Evolutionary conservation across 2,329 filamentous ascomycete genomes (phyloP), one percentile per base, ranked within the genome.

Genomic region (Thielaviopsis populi): DNA sequence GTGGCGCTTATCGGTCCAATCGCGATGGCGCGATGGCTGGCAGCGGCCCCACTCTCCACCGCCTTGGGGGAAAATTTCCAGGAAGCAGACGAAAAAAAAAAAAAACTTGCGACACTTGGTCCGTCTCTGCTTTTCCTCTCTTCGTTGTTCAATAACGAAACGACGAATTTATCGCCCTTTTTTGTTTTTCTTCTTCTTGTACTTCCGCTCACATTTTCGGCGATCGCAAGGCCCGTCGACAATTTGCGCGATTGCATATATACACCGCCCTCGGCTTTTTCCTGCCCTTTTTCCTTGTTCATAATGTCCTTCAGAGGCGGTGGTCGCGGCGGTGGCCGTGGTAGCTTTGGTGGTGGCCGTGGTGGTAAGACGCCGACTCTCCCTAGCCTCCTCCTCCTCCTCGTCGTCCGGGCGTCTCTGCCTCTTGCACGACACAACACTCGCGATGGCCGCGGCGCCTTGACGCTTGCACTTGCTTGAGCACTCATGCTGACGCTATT

Each of bases 241-340:
- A 27, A n/a, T 24, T 46, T 61, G 27, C 30, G 56, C 53, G n/a
- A 37, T 19, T 37, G 30, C 24, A n/a, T 37, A 8, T 56, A 33
- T 56, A 33, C 27, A n/a, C 27, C 17, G 53, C 30, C 30, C n/a
- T 37, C 27, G 13, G 53, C 53, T 33, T 56, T 37, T 27, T 56
- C 37, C 30, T 56, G 30, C 53, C 42, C 10, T 54, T 61, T 50
- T 56, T 53, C 41, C 22, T 40, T 27, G 37, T 40, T 42, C 61
- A 69, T 66, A 65, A 75, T 75, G 74, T 75, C 74, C 69, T 75
- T 75, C 71, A 72, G 73, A 71, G 73, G 73, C 67, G 71, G 71
- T 68, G 71, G 70, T 67, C 71, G 72, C 67, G 71, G 70, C 67
- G 71, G 67, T 54, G 62, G 73, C 63, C 71, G 73, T 66, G 69